A percentile compares a stretch with the other conserved stretches of the same genome.
Conservation (phyloP, 2,329 filamentous ascomycete species). For the Trichocomaceae sp. region DNA sequence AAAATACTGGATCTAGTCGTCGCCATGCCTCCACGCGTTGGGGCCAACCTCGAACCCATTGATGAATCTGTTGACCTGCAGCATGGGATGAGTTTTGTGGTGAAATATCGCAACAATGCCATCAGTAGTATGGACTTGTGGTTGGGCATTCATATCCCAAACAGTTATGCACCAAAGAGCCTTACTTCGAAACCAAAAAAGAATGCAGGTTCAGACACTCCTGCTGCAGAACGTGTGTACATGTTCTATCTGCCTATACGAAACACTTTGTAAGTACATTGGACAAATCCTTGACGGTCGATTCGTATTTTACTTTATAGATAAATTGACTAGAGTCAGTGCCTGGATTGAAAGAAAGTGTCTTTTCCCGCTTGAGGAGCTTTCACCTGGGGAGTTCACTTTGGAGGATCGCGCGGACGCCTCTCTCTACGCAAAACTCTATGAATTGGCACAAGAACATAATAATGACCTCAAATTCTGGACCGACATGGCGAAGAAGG, state of each 20-base stretch:
- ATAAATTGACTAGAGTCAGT: conserved; percentile 1
- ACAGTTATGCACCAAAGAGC: neutral
- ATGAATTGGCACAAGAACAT: neutral
- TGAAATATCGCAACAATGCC: conserved; percentile 4
- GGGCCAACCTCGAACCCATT: neutral
- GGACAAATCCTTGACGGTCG: neutral
- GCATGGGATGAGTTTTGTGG: conserved; percentile 1
- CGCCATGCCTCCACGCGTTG: neutral
- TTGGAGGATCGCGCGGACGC: neutral
- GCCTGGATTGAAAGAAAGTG: conserved; percentile 11
- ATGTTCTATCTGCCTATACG: conserved; percentile 11
- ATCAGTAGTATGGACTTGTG: neutral
- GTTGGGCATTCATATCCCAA: conserved; percentile 1
- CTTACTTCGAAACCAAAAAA: neutral
- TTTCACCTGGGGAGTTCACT: neutral
- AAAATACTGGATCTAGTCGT: neutral
- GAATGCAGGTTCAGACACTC: neutral
- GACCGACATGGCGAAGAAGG: conserved; percentile 4
- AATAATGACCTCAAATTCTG: conserved; percentile 5
- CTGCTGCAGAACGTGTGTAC: conserved; percentile 1
- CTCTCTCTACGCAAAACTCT: neutral
- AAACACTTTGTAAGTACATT: conserved; percentile 5
- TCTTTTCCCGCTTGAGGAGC: conserved; percentile 3
- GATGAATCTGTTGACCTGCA: neutral
- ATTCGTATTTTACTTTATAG: neutral